Evolutionary conservation across 2,329 filamentous ascomycete genomes (phyloP).

Genomic region (Aureobasidium sp.): DNA sequence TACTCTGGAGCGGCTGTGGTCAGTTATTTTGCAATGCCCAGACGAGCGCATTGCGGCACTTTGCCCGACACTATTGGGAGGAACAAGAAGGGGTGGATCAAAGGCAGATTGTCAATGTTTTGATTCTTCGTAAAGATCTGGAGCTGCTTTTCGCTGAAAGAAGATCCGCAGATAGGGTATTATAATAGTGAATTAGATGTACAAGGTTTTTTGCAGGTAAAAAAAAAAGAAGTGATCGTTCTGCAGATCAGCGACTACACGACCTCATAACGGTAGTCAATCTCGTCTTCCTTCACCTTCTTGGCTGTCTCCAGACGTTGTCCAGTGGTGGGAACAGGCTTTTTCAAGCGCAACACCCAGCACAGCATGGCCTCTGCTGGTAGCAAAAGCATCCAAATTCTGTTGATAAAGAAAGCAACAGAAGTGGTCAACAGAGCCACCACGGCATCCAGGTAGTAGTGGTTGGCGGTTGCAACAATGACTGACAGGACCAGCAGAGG

Average conservation of each 20-base stretch:
- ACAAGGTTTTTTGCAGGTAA: not conserved
- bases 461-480: constrained; percentile 58
- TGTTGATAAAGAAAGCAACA: constrained; percentile 44
- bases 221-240: not conserved
- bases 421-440: constrained; percentile 44
- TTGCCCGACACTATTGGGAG: not conserved
- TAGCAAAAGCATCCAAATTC: constrained; percentile 44
- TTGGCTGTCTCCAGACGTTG: constrained; percentile 29
- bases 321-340: constrained; percentile 51
- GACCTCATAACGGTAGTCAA: constrained; percentile 5
- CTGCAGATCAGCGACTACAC: not conserved
- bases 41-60: not conserved
- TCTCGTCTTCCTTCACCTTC: not conserved
- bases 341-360: constrained; percentile 44
- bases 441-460: constrained; percentile 52
- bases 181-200: not conserved
- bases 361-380: constrained; percentile 46
- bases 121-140: not conserved
- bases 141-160: not conserved
- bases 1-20: not conserved
- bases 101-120: not conserved
- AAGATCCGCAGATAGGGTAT: not conserved
- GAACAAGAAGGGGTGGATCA: not conserved
- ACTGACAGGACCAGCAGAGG: constrained; percentile 40
- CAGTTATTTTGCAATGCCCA: not conserved